A percentile compares a stretch with the other conserved stretches of the same genome.
These are phyloP conservation scores for Piedraia hortae DNA, from an alignment of 2,329 filamentous ascomycete species.

Conservation along the genomic window DNA sequence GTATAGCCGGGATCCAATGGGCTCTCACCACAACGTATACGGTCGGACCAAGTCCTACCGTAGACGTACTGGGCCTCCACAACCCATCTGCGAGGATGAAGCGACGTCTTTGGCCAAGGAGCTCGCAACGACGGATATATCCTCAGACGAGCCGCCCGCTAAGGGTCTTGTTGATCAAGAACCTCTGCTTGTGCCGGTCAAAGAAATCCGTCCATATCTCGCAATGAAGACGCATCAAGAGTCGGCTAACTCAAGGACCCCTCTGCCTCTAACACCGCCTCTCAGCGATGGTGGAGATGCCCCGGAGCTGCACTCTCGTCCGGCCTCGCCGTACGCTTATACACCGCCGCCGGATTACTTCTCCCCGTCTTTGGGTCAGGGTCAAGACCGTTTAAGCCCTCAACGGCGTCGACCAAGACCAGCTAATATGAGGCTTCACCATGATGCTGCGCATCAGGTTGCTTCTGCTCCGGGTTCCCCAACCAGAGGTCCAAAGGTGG, in stretches of 20 bases:
- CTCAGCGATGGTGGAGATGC: constrained; percentile 15
- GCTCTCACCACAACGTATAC: no score
- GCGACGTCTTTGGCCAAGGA: constrained; percentile 33
- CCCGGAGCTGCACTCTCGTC: constrained; percentile 16
- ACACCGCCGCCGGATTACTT: constrained; percentile 5
- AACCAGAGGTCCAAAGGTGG: no score
- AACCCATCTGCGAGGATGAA: constrained; percentile 44
- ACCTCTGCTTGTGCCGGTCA: constrained; percentile 35
- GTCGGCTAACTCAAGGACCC: constrained; percentile 4
- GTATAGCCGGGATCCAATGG: no score
- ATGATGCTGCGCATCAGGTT: constrained; percentile 3
- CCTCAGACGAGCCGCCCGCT: constrained; percentile 28
- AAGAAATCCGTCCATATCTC: constrained; percentile 39
- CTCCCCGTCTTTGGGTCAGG: constrained; percentile 5
- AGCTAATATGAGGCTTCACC: constrained; percentile 5
- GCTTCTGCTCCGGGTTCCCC: constrained; percentile 5
- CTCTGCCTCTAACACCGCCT: constrained; percentile 9
- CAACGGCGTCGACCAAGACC: constrained; percentile 4
- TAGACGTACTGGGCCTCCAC: no score
- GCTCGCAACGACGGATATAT: constrained; percentile 15
- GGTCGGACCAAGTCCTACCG: no score
- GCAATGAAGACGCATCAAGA: no score
- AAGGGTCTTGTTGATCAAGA: constrained; percentile 41
- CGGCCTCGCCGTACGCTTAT: constrained; percentile 19
- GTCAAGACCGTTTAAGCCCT: constrained; percentile 4